Base-by-base conservation (phyloP, 1,284 basidiomycete genomes). In the Xerocomus minutiporus region DNA sequence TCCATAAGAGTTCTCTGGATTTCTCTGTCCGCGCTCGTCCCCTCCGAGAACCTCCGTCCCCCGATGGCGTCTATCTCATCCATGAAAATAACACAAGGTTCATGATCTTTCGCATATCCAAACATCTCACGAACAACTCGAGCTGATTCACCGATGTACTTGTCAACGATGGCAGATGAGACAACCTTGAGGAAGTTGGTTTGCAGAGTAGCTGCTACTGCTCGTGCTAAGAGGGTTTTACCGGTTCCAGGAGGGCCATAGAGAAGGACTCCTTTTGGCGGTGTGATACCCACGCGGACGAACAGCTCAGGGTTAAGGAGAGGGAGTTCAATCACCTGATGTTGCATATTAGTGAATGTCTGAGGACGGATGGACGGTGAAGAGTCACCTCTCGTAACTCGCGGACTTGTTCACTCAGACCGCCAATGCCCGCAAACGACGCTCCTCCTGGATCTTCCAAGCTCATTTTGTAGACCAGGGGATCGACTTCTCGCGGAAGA, bases 1-100 rank as follows among this genome's bases (percentile, higher is more conserved):
- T 99, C 97, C 97, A 99, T 99, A 38, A 99, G 73, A 23, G 97
- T 99, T 61, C 97, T 81, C 72, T 99, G 97, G 60, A 99, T 99
- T 75, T 99, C 97, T 64, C 97, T 87, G 75, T 99, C 97, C 12
- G 96, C 97, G 70, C 88, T 93, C 4, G 96, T 99, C 35, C 97
- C 97, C 73, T 99, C 97, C n/a, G 87, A 91, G 77, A 99, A 99
- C 52, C 96, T 80, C 60, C 97, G 80, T 12, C 95, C 94, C 61
- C 94, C 95, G 59, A 97, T 97, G 31, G 94, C 94, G 69, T 97
- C 95, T 63, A 99, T 97, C 75, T 99, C 97, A 71, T 99, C 97
- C 88, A 99, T 98, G 75, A 99, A 99, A 68, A 99, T 99, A 64
- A 99, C 96, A 70, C 96, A 97, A 42, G 97, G 97, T 71, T 98